Base-by-base conservation (phyloP, 73 alveolate genomes). In the Symbiodinium pilosum region DNA sequence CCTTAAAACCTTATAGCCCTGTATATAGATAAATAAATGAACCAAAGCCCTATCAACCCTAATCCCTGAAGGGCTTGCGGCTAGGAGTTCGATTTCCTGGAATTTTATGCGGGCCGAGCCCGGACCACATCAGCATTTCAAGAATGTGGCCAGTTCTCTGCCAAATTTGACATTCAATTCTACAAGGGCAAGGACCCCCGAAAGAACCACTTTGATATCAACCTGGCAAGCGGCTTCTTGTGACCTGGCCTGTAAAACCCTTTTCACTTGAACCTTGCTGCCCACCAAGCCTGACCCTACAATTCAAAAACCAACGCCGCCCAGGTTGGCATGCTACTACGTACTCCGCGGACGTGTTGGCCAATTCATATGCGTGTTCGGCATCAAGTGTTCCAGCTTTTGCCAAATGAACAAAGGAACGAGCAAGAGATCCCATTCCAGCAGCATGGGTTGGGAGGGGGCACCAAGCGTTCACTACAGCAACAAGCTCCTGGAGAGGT, bases 401-500 rank as follows among this genome's bases (percentile, higher is more conserved):
- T 75, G 51, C 11, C 6, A 75, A 51, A 75, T 75, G 47, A 75
- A 75, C 36, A 30, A 11, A 18, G 87, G 87, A 14, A 75, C 87
- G 11, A 34, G 52, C 87, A 75, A 38, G 26, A 21, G 87, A 36
- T 18, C 38, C 51, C 26, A 12, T 6, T 75, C 52, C 87, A 75
- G 47, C 47, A 38, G 52, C n/a, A 0, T 75, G 51, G 87, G 87
- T 3, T n/a, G n/a, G 8, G 36, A 11, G 7, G 11, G 26, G 38
- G 11, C 7, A 21, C 51, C 87, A 1, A 18, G 36, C 9, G 87
- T 75, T 32, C 16, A 11, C 7, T 14, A 34, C 28, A 32, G 51
- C n/a, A 75, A 75, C 44, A 28, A 75, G 51, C 34, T 75, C 28
- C n/a, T 75, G 51, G 87, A 75, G 30, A 75, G 87, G 87, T 7